Base-by-base conservation (phyloP, 1,284 basidiomycete species). In the Boletus smithii region DNA sequence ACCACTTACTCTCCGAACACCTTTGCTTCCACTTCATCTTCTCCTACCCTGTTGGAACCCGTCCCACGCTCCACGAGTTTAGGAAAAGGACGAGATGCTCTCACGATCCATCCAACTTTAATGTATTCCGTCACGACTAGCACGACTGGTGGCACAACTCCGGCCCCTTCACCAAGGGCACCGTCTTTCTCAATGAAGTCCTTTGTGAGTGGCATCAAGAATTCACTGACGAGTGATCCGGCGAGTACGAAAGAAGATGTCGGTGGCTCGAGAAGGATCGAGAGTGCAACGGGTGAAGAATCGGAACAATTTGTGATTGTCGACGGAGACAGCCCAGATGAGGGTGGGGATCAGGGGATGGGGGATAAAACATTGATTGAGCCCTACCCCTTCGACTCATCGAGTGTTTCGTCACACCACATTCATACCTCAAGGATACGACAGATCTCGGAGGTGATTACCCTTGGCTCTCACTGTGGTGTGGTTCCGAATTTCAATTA, bases 11-110 rank as follows among this genome's bases (percentile, higher is more conserved):
- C 71, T 14, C 32, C 53, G 10, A 37, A 9, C 8, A 17, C 34
- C 2, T 31, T 55, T 72, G 70, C 33, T 69, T n/a, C 58, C 69
- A 69, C 36, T 68, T 10, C 67, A 71, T 36, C 66, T 62, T n/a
- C 69, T 53, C n/a, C 64, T 64, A 44, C 63, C 49, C 43, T 71
- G 59, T n/a, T 62, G 59, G 53, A 62, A 56, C 47, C 71, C 57
- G 26, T 26, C 54, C 63, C 63, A 9, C 61, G 60, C 14, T 55
- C 61, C 13, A 51, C 61, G 3, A 65, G 58, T 41, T 1, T 63
- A 26, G 40, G 41, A 40, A 46, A 24, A 13, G 42, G 46, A 2
- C 35, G 35, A 17, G 45, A 48, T n/a, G 11, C 17, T 3, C 41
- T 61, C 37, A 20, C 32, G 3, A 38, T 57, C 0, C 26, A 60